These are phyloP conservation scores for Hansenula sp. DNA, from an alignment of 1,139 yeast species.

Conservation along the genomic window DNA sequence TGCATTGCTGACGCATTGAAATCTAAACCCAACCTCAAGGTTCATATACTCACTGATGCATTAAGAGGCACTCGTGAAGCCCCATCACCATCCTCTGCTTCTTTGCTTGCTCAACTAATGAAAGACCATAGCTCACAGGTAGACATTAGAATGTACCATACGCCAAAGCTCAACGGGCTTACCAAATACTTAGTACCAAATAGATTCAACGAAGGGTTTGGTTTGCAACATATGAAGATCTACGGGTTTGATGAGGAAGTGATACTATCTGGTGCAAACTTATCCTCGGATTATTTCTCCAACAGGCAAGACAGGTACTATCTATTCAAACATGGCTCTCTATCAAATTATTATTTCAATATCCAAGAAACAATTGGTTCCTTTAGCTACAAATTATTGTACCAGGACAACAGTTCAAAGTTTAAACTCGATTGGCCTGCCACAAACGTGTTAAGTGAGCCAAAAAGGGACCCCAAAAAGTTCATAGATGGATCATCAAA, in stretches of 20 bases:
- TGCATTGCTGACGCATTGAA: conserved; percentile 56
- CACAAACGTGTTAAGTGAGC: conserved; percentile 69
- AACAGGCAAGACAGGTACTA: conserved; percentile 94
- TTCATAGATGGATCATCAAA: conserved; percentile 60
- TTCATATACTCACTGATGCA: conserved; percentile 80
- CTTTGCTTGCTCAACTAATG: conserved; percentile 64
- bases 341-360: conserved; percentile 70
- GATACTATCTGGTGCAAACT: conserved; percentile 85
- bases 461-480: conserved; percentile 52
- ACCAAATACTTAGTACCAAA: conserved; percentile 67
- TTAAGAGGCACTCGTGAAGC: conserved; percentile 92
- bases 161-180: conserved; percentile 78
- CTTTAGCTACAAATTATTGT: conserved; percentile 63
- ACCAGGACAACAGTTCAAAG: conserved; percentile 42
- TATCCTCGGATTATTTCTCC: conserved; percentile 89
- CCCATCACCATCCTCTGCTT: conserved; percentile 75
- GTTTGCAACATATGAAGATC: conserved; percentile 95
- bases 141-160: conserved; percentile 80
- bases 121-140: conserved; percentile 70
- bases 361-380: conserved; percentile 65
- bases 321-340: conserved; percentile 49
- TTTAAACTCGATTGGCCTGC: conserved; percentile 74
- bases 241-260: conserved; percentile 94
- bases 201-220: conserved; percentile 85
- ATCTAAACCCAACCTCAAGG: conserved; percentile 56